Evolutionary conservation across 202 grass and related monocot genomes (phyloP), one percentile per base, ranked within the genome.

Genomic region (Alloteropsis angusta): DNA sequence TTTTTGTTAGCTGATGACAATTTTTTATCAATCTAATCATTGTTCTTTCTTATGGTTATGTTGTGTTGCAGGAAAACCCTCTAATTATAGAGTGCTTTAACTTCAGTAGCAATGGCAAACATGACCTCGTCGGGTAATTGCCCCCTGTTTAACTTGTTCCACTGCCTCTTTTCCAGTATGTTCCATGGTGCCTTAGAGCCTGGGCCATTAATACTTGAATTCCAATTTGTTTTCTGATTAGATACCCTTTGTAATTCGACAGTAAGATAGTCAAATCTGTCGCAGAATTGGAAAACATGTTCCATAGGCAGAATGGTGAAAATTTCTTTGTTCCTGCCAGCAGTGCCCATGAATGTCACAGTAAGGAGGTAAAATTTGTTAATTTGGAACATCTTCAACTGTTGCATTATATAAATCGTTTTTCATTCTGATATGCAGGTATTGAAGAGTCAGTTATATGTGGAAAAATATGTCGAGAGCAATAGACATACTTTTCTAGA

Each of bases 251-350:
- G 78, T 84, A 82, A 90, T 82, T 90, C 79, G 57, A 91, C 88
- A 99, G 96, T 60, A 99, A 99, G 81, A 79, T 89, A 83, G 90
- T 99, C 53, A 99, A 99, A 89, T 93, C 96, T 60, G 81, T 96
- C 1, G 82, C 84, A 65, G 90, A 99, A 81, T 74, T 99, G 86
- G 96, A 99, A 91, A 85, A 65, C 61, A 89, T 99, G 71, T 76
- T 75, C 55, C 78, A 93, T 79, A 79, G 69, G 82, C 75, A 82
- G 58, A 66, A 77, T 77, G 90, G 96, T 46, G 96, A 95, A 75
- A 67, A 87, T 89, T 89, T 99, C 52, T 89, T 96, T 89, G 67
- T 90, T 85, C 90, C 96, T 49, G 81, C 71, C 50, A 78, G 72
- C 85, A 83, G 60, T 58, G 80, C 83, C 19, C 71, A 91, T 62